Base-by-base conservation (phyloP, 805 yeast species). In the Candida broadrunensis region DNA sequence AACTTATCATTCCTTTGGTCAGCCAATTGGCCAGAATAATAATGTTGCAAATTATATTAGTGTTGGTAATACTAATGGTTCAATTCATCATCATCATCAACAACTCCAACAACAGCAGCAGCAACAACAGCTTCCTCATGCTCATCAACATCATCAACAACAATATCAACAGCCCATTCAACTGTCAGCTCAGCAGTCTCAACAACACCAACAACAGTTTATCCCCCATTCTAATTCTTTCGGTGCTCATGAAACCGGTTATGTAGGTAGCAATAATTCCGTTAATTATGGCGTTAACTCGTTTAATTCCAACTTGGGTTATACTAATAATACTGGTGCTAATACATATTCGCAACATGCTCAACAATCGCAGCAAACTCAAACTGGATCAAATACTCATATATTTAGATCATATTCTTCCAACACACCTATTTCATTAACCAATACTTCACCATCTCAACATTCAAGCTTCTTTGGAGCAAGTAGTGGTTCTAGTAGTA, bases 31-130 rank as follows among this genome's bases (percentile, higher is more conserved):
- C 5, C 17, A 29, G 4, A 39, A 34, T 37, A 45, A 39, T 33
- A 42, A 40, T 26, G 38, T 46, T 18, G 48, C 52, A 12, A 46
- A 37, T 21, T 51, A 39, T 27, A 31, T 46, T 16, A 43, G 38
- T 24, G 17, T 43, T 4, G 45, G 47, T 8, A 36, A 21, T 17
- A 26, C 12, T 21, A 24, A 20, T 19, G 33, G 33, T 11, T 35
- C 20, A 12, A 20, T 15, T 12, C 40, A 37, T 8, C 42, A 33
- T 4, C 42, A 39, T 14, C 27, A 21, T 9, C 36, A 21, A 14
- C 36, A 23, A n/a, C 17, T 5, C 4, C 26, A n/a, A 27, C 40
- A 24, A 19, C 38, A 36, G 25, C 33, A 25, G 14, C 31, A 14
- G 4, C 38, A 36, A 12, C 37, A 35, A 23, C 37, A 35, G 5